phyloP scores from a whole-genome alignment of 805 yeast genomes.

The Metschnikowia reukaufii region DNA sequence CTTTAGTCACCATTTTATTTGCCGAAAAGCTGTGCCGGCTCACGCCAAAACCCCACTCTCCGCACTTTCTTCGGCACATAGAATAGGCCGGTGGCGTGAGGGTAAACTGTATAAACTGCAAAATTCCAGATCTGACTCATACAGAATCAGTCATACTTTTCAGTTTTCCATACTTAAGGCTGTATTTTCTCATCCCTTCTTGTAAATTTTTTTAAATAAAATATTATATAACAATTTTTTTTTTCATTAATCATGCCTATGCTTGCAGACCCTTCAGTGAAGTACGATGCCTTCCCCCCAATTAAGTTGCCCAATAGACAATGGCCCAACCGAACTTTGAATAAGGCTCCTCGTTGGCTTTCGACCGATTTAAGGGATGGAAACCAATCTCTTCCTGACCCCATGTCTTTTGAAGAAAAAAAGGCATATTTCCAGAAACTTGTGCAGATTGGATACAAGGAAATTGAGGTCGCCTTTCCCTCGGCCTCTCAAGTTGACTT shows the following conservation, averaged over 20 bases:
- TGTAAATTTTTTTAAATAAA: not conserved
- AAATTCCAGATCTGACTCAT: conserved; percentile 5
- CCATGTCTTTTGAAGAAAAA: conserved; percentile 80
- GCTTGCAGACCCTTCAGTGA: conserved; percentile 60
- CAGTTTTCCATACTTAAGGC: not conserved
- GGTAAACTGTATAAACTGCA: conserved; percentile 7
- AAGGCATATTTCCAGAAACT: conserved; percentile 66
- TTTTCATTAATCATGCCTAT: conserved; percentile 15
- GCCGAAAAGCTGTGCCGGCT: conserved; percentile 6
- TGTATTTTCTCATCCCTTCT: not conserved
- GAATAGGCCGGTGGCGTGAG: not conserved
- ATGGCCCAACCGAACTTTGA: conserved; percentile 65
- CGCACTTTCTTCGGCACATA: conserved; percentile 7
- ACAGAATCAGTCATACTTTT: not conserved
- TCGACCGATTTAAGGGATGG: conserved; percentile 85
- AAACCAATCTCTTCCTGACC: conserved; percentile 82
- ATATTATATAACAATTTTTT: not conserved
- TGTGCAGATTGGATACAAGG: conserved; percentile 74
- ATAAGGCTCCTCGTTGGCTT: conserved; percentile 75
- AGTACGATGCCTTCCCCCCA: conserved; percentile 59
- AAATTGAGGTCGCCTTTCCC: conserved; percentile 82
- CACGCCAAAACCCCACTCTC: conserved; percentile 5
- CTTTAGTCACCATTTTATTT: not conserved
- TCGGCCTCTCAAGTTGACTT: conserved; percentile 78
- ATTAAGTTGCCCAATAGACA: conserved; percentile 58